These are phyloP conservation scores for Pseudozyma pruni DNA, from an alignment of 1,284 basidiomycete species.

Conservation along the genomic window DNA sequence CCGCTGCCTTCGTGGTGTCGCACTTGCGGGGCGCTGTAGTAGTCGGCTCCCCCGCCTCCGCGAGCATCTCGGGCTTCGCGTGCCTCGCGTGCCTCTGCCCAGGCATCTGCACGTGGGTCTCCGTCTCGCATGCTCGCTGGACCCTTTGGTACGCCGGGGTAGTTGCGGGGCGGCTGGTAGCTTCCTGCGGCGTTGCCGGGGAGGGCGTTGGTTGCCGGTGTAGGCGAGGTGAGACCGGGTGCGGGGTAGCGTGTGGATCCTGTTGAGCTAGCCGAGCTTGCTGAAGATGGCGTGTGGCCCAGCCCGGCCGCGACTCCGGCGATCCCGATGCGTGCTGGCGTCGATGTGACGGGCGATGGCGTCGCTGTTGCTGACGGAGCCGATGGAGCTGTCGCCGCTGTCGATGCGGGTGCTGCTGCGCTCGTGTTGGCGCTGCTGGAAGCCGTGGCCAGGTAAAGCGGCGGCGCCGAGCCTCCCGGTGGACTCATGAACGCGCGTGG, in stretches of 20 bases:
- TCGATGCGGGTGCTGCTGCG: not conserved
- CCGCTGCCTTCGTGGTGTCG: slow-evolving; percentile 7
- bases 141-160: slow-evolving; percentile 52
- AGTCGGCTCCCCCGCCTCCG: slow-evolving; percentile 12
- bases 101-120: slow-evolving; percentile 32
- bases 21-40: not conserved
- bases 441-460: slow-evolving; percentile 3
- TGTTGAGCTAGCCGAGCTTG: slow-evolving; percentile 19
- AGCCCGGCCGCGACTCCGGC: slow-evolving; percentile 13
- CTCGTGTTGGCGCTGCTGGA: slow-evolving; percentile 5
- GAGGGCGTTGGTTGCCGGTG: slow-evolving; percentile 14
- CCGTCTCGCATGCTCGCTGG: slow-evolving; percentile 53
- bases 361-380: not conserved
- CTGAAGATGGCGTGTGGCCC: slow-evolving; percentile 27
- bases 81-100: slow-evolving; percentile 34
- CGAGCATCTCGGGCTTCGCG: slow-evolving; percentile 18
- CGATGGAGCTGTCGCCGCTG: not conserved
- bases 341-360: slow-evolving; percentile 6
- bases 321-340: slow-evolving; percentile 21
- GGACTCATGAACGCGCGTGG: slow-evolving; percentile 45
- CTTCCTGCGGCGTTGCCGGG: slow-evolving; percentile 8
- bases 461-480: slow-evolving; percentile 8
- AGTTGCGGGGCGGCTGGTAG: slow-evolving; percentile 31
- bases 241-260: slow-evolving; percentile 13
- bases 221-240: slow-evolving; percentile 18